Evolutionary conservation across 2,329 filamentous ascomycete species (phyloP), one percentile per base, ranked within the genome.

Genomic region (Biscogniauxia sp.): DNA sequence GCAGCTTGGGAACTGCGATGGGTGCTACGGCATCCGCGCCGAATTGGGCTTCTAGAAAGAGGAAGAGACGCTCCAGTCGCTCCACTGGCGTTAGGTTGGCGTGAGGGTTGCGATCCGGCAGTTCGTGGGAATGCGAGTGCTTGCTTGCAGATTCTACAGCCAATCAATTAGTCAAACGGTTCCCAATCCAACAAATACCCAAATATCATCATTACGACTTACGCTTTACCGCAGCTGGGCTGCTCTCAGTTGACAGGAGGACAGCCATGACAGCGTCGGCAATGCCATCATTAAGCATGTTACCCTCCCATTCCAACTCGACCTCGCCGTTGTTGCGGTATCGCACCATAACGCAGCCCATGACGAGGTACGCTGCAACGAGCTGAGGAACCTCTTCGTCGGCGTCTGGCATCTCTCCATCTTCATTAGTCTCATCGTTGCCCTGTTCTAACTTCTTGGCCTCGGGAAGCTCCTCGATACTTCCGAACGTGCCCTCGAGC

Each of bases 21-120:
- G 94, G 93, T 0, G 84, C 82, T 59, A 98, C 88, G 61, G 92
- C 89, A 65, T 95, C 89, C 32, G 86, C 82, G 63, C 95, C 95
- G 72, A 99, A 99, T 75, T 99, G 95, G 2, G 93, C 91, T 80
- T 99, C 95, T 15, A 99, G 88, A 80, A 99, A 97, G 87, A 97
- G 91, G 77, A 96, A 90, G 20, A 99, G 86, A 37, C 94, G 88
- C 64, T 89, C 86, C 50, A 98, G 87, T 50, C 92, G 89, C 68
- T 96, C 92, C 52, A 89, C 82, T 0, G 93, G 82, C 9, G 84
- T 84, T 51, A 92, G 77, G 52, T 89, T 84, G 13, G 88, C 84
- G 75, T 96, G 92, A 0, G 88, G 89, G 72, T 97, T 95, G 53
- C 80, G 81, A 23, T 78, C 75, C 59, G 79, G 77, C 49, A 81